Conservation (phyloP, 73 alveolate species). For the Symbiodinium pilosum region DNA sequence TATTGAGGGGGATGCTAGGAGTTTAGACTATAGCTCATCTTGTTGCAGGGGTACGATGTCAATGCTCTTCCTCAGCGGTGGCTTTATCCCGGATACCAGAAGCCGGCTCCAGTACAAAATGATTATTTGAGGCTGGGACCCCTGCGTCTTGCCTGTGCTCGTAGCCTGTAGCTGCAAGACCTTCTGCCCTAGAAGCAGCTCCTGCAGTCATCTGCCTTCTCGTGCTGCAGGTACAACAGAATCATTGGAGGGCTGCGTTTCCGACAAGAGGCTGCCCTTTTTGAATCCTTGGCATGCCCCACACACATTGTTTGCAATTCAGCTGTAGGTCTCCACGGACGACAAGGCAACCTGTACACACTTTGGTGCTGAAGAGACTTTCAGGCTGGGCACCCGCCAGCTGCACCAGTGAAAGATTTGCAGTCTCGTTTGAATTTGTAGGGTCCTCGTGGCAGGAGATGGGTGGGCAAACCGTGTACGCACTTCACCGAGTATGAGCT, state of each 20-base stretch:
- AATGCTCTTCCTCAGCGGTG: slow-evolving; percentile 38
- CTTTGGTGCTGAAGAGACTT: slow-evolving; percentile 13
- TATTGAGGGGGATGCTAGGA: no score
- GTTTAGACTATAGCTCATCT: not conserved
- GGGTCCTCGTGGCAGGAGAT: not conserved
- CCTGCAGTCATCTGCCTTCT: not conserved
- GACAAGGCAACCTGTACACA: slow-evolving; percentile 70
- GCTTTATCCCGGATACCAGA: slow-evolving; percentile 7
- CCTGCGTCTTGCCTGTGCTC: no score
- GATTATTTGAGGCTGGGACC: slow-evolving; percentile 38
- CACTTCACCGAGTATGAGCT: slow-evolving; percentile 55
- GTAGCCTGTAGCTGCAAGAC: no score
- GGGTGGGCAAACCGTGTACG: slow-evolving; percentile 71
- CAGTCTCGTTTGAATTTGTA: not conserved
- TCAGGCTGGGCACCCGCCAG: not conserved
- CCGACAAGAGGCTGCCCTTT: slow-evolving; percentile 32
- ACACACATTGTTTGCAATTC: not conserved
- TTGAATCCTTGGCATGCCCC: not conserved
- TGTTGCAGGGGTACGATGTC: slow-evolving; percentile 18
- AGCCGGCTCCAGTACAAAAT: slow-evolving; percentile 56
- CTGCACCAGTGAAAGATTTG: no score
- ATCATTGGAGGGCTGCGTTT: slow-evolving; percentile 68
- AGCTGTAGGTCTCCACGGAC: slow-evolving; percentile 41
- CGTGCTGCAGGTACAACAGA: slow-evolving; percentile 56
- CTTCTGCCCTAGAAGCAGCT: not conserved